These are phyloP conservation scores for Dillenia turbinata DNA, from an alignment of 164 flowering plant species.

Conservation along the genomic window DNA sequence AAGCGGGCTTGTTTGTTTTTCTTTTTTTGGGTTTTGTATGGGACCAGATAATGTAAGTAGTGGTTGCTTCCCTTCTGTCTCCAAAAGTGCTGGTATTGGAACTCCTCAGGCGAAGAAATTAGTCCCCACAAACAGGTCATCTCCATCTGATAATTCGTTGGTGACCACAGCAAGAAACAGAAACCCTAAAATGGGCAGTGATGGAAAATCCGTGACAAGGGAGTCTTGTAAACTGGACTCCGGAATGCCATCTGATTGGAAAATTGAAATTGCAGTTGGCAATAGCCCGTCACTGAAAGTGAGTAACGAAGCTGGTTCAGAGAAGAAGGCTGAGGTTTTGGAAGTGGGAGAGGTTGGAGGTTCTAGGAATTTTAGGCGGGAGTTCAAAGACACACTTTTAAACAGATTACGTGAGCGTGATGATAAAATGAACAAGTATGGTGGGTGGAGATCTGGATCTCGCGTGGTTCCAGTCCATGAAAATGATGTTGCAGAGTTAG, in stretches of 20 bases:
- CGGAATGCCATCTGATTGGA: conserved; percentile 47
- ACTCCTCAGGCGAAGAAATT: conserved; percentile 29
- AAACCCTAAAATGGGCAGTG: conserved; percentile 32
- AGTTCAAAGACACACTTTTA: conserved; percentile 31
- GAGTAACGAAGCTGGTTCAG: conserved; percentile 17
- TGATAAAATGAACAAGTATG: conserved; percentile 37
- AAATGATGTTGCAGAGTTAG: conserved; percentile 29
- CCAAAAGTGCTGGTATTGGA: conserved; percentile 23
- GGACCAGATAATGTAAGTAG: conserved; percentile 42
- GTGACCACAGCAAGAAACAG: conserved; percentile 35
- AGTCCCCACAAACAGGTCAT: conserved; percentile 22
- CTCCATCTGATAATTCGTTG: conserved; percentile 39
- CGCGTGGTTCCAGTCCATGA: conserved; percentile 64
- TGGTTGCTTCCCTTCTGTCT: conserved; percentile 31
- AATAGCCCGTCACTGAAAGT: not conserved
- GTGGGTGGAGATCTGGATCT: conserved; percentile 45
- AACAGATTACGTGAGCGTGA: conserved; percentile 25
- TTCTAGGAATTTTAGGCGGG: conserved; percentile 25
- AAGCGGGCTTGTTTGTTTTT: too few relatives aligned
- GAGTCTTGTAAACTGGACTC: conserved; percentile 32
- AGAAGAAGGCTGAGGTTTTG: conserved; percentile 13
- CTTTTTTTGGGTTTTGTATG: too few relatives aligned
- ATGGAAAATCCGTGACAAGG: conserved; percentile 31
- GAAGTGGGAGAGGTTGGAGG: not conserved
- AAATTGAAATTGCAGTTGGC: conserved; percentile 47